Percentiles rank a stretch among this genome's conserved stretches.
Evolutionary conservation across 768 basidiomycete genomes (phyloP).

Genomic region (Coprinellus aureogranulatus): DNA sequence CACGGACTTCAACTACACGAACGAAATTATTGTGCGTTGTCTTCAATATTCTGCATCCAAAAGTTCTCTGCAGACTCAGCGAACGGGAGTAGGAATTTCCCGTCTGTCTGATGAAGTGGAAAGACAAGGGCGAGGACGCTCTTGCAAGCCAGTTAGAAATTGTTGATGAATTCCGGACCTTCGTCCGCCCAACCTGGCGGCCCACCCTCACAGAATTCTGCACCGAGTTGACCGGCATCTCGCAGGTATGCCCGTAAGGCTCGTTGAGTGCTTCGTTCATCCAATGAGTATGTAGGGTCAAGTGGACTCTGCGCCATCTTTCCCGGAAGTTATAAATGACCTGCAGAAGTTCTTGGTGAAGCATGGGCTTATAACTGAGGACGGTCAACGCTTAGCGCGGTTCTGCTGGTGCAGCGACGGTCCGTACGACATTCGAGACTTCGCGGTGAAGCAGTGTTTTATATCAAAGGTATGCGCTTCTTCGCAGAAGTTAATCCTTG

Average conservation of each 20-base stretch:
- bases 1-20: constrained; percentile 78
- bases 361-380: constrained; percentile 65
- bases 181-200: constrained; percentile 84
- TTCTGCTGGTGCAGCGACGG: constrained; percentile 87
- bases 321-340: constrained; percentile 61
- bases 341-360: constrained; percentile 68
- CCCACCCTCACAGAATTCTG: constrained; percentile 83
- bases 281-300: constrained; percentile 50
- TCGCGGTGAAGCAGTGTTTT: constrained; percentile 86
- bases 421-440: constrained; percentile 80
- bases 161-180: constrained; percentile 81
- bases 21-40: constrained; percentile 87
- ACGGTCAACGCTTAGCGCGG: constrained; percentile 52
- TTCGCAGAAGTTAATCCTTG: neutral
- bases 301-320: constrained; percentile 76
- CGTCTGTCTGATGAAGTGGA: constrained; percentile 85
- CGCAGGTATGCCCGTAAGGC: constrained; percentile 62
- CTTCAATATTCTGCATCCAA: too few relatives aligned
- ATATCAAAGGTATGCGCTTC: constrained; percentile 61
- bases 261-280: neutral
- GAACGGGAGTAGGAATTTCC: constrained; percentile 85
- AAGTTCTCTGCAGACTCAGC: too few relatives aligned
- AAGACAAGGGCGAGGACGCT: constrained; percentile 52
- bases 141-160: constrained; percentile 59
- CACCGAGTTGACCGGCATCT: constrained; percentile 84